phyloP scores from a whole-genome alignment of 2,329 filamentous ascomycete genomes.

The Pseudogymnoascus sp. region DNA sequence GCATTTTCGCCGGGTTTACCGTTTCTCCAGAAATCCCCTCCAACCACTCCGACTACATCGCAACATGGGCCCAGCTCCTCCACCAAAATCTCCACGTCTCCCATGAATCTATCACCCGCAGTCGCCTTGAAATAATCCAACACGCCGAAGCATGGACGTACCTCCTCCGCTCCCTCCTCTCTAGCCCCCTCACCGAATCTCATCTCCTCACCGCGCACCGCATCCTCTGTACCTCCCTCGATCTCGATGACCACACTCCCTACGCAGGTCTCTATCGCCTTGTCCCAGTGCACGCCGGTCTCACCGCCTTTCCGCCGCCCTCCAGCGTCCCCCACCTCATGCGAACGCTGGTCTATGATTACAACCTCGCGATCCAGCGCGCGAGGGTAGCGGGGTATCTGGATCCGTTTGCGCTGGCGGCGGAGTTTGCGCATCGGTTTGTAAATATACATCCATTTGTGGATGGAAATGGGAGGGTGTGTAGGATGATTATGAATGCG shows the following conservation, averaged over 20 bases:
- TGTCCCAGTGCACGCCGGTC: not conserved
- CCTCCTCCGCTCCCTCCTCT: slow-evolving; percentile 14
- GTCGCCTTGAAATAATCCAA: slow-evolving; percentile 9
- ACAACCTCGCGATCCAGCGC: slow-evolving; percentile 15
- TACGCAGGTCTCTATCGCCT: slow-evolving; percentile 13
- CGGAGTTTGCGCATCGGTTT: slow-evolving; percentile 27
- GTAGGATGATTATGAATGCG: slow-evolving; percentile 31
- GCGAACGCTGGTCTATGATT: slow-evolving; percentile 16
- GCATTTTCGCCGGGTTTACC: slow-evolving; percentile 1
- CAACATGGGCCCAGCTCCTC: not conserved
- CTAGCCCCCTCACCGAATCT: slow-evolving; percentile 16
- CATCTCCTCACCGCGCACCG: slow-evolving; percentile 22
- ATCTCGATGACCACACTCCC: slow-evolving; percentile 11
- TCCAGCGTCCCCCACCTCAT: slow-evolving; percentile 22
- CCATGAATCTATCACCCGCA: not conserved
- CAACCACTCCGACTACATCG: not conserved
- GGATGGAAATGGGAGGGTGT: slow-evolving; percentile 33
- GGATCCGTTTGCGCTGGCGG: slow-evolving; percentile 23
- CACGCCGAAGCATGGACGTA: slow-evolving; percentile 15
- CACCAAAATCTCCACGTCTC: not conserved
- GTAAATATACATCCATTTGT: slow-evolving; percentile 34
- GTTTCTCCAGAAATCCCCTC: not conserved
- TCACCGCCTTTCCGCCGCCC: slow-evolving; percentile 17
- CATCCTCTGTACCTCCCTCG: slow-evolving; percentile 17
- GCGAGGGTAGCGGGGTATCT: slow-evolving; percentile 10